phyloP scores from a whole-genome alignment of 2,329 filamentous ascomycete species.

The Phialophora verrucosa region DNA sequence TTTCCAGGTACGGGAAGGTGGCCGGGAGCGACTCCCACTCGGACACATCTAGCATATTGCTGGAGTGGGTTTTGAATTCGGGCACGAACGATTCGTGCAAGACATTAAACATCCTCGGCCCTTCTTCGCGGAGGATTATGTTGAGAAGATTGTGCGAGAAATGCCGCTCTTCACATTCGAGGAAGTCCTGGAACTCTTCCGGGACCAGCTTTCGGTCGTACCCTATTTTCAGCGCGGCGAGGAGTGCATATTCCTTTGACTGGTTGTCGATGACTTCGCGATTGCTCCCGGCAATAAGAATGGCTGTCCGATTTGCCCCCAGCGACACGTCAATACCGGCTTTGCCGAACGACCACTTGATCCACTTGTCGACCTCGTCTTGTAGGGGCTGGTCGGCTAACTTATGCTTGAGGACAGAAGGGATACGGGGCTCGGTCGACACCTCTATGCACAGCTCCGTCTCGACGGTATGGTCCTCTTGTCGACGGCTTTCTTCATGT shows the following conservation, averaged over 20 bases:
- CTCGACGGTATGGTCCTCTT: neutral
- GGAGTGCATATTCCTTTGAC: conserved; percentile 4
- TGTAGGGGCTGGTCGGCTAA: neutral
- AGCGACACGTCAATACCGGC: conserved; percentile 1
- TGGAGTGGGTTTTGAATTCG: neutral
- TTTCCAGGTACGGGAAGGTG: neutral
- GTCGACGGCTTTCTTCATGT: neutral
- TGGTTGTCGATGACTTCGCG: conserved; percentile 8
- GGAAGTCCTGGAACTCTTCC: neutral
- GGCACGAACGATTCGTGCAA: neutral
- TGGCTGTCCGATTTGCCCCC: conserved; percentile 1
- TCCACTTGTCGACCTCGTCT: conserved; percentile 5
- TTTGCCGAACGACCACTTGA: conserved; percentile 3
- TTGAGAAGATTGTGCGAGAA: conserved; percentile 3
- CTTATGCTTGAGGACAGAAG: neutral
- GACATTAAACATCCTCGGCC: conserved; percentile 1
- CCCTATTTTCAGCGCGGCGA: conserved; percentile 1
- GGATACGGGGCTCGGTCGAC: neutral
- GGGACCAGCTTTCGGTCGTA: neutral
- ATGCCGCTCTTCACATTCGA: neutral
- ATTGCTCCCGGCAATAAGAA: conserved; percentile 5
- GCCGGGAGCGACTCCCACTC: neutral
- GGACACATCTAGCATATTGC: neutral
- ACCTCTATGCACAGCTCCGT: neutral
- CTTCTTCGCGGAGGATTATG: conserved; percentile 1